Conservation (phyloP, 2,329 filamentous ascomycete species). For the Aureobasidium leucospermi region DNA sequence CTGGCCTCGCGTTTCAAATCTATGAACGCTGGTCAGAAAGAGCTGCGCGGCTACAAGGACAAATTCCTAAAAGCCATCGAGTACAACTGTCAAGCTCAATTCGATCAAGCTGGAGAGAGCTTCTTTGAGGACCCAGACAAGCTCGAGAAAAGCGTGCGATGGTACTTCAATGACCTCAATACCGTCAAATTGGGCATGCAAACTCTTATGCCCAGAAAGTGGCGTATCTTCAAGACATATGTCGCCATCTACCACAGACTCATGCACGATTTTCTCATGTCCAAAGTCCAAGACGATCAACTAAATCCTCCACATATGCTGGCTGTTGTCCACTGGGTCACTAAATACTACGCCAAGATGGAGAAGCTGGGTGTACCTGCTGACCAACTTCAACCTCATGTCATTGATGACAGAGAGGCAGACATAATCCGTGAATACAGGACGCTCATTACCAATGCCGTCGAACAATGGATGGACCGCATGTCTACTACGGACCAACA, state of each 20-base stretch:
- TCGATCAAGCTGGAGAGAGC: slow-evolving; percentile 61
- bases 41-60: slow-evolving; percentile 90
- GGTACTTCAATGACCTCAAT: slow-evolving; percentile 97
- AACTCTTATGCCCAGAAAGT: slow-evolving; percentile 86
- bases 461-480: slow-evolving; percentile 96
- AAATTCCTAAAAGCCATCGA: slow-evolving; percentile 82
- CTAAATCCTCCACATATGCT: slow-evolving; percentile 82
- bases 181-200: slow-evolving; percentile 91
- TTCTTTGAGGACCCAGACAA: slow-evolving; percentile 78
- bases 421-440: slow-evolving; percentile 93
- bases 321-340: slow-evolving; percentile 88
- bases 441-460: slow-evolving; percentile 86
- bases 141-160: slow-evolving; percentile 81
- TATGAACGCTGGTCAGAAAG: slow-evolving; percentile 87
- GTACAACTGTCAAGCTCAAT: slow-evolving; percentile 64
- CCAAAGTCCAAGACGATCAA: slow-evolving; percentile 73
- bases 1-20: slow-evolving; percentile 89
- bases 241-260: slow-evolving; percentile 82
- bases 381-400: slow-evolving; percentile 71
- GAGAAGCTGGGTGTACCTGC: slow-evolving; percentile 72
- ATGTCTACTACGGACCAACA: slow-evolving; percentile 78
- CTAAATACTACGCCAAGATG: slow-evolving; percentile 97
- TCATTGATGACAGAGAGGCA: slow-evolving; percentile 81
- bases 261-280: slow-evolving; percentile 90
- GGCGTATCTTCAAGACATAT: slow-evolving; percentile 90